Base-by-base conservation (phyloP, 176 grass and related monocot genomes). In the Hyparrhenia diplandra region DNA sequence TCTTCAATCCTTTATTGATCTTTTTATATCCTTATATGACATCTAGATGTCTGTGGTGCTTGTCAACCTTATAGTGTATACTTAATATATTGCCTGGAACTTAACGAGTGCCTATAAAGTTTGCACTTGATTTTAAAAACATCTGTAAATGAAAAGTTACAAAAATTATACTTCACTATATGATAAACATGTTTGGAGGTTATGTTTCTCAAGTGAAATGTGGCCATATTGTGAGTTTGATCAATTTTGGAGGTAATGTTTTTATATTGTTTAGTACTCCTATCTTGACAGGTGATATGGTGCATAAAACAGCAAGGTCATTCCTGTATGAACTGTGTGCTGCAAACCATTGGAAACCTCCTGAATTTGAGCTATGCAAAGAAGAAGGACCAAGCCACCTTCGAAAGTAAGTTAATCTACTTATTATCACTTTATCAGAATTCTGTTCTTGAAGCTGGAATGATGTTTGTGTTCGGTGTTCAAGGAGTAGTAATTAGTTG, bases 381-480 rank as follows among this genome's bases (percentile, higher is more conserved):
- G 88, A 87, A 25, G 95, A 98, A 85, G 95, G 95, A 9, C 77
- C 92, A 73, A 73, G 63, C 66, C 95, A 98, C 76, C 86, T 89
- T 70, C 83, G 64, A 58, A 86, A 80, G 95, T 98, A 94, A 87
- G 88, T 25, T 82, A 17, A 49, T 71, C 37, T 84, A 59, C 28
- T 32, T n/a, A n/a, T n/a, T n/a, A n/a, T n/a, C n/a, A n/a, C n/a
- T 37, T 55, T 70, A 67, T 3, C 2, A 67, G 3, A 59, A 59
- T 59, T 59, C 32, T 54, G 14, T 29, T 45, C 57, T 88, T 64
- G 75, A 29, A 46, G 43, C 24, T 46, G 6, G 27, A 64, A 16
- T 72, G 10, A 23, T 55, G n/a, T 74, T 34, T 70, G 28, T 68
- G 35, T 59, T 85, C 39, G 9, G 11, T 21, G 21, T 57, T 57